Evolutionary conservation across 108 stramenopile species (phyloP).

Genomic region (Skeletonema potamos): DNA sequence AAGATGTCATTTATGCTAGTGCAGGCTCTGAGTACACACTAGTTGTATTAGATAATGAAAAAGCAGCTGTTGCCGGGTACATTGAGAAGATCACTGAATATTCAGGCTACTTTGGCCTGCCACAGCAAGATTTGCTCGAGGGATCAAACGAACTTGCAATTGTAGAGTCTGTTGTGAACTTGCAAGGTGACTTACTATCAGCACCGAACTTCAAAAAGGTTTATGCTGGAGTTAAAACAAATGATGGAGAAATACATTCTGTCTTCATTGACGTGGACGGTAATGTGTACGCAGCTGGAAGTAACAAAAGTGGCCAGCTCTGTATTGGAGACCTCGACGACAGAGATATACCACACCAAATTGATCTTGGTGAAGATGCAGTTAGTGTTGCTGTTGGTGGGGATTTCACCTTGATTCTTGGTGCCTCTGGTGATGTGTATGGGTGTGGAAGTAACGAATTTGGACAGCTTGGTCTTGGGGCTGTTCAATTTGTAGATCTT

Average conservation of each 20-base stretch:
- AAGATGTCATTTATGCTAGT: background rate
- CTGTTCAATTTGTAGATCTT: background rate
- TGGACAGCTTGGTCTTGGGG: conserved; percentile 28
- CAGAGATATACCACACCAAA: conserved; percentile 19
- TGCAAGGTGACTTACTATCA: background rate
- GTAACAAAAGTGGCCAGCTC: conserved; percentile 26
- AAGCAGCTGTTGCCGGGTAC: conserved; percentile 17
- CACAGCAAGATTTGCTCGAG: background rate
- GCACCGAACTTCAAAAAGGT: conserved; percentile 12
- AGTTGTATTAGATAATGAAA: conserved; percentile 1
- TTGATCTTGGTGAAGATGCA: conserved; percentile 13
- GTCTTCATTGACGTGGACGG: conserved; percentile 27
- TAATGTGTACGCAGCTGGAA: conserved; percentile 28
- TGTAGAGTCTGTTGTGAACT: conserved; percentile 8
- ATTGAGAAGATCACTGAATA: conserved; percentile 6
- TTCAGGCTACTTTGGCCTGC: conserved; percentile 19
- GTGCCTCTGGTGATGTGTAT: conserved; percentile 17
- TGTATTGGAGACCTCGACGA: conserved; percentile 25
- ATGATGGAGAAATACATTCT: conserved; percentile 13
- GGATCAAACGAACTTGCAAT: conserved; percentile 20
- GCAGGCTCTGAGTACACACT: conserved; percentile 22
- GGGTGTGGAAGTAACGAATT: conserved; percentile 30
- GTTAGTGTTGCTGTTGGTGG: conserved; percentile 29
- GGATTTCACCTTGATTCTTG: conserved; percentile 24
- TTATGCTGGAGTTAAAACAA: conserved; percentile 13